These are phyloP conservation scores for Barnettozyma botsteinii DNA, from an alignment of 805 yeast species.

Conservation along the genomic window DNA sequence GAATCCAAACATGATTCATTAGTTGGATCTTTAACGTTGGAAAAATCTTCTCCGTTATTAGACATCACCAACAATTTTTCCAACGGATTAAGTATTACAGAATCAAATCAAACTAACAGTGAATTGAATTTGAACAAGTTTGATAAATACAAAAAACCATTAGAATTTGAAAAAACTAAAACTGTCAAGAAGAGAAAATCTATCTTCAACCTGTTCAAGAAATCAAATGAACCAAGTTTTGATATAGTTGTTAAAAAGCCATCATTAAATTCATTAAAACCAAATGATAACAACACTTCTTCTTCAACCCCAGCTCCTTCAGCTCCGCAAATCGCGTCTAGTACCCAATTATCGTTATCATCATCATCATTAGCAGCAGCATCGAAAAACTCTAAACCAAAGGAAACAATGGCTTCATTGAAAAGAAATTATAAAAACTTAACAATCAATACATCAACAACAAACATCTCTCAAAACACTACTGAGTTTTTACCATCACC, in stretches of 20 bases:
- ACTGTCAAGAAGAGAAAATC: conserved; percentile 21
- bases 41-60: neutral
- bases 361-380: too few species aligned
- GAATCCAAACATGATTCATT: conserved; percentile 18
- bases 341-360: neutral
- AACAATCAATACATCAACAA: conserved; percentile 7
- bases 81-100: too few species aligned
- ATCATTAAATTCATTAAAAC: conserved; percentile 1
- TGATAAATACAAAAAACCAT: conserved; percentile 8
- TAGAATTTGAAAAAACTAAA: conserved; percentile 9
- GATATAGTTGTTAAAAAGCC: conserved; percentile 23
- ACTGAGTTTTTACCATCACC: conserved; percentile 12
- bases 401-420: conserved; percentile 10
- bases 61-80: neutral
- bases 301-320: neutral
- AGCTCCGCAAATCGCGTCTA: neutral
- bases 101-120: too few species aligned
- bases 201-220: conserved; percentile 21
- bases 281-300: neutral
- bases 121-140: neutral
- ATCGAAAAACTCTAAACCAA: neutral
- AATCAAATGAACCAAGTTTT: conserved; percentile 17
- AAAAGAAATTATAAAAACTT: conserved; percentile 11
- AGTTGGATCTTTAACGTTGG: neutral
- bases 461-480: too few species aligned